Conservation (phyloP, 2,329 filamentous ascomycete species). For the Pseudogymnoascus sp. region DNA sequence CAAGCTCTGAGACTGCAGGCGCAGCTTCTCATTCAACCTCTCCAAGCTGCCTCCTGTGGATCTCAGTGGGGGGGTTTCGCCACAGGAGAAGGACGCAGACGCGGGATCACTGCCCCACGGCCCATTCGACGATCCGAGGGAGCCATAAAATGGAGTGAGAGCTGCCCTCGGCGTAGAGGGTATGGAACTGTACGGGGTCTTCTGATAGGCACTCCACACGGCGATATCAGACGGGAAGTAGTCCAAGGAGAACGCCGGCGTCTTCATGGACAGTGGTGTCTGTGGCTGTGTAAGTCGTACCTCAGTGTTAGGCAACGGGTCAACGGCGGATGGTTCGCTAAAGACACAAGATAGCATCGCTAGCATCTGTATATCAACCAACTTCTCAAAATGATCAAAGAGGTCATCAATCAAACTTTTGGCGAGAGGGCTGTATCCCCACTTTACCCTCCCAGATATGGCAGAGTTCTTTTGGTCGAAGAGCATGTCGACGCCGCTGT, state of each 20-base stretch:
- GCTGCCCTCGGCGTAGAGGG: constrained; percentile 50
- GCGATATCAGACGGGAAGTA: constrained; percentile 55
- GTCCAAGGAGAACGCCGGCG: constrained; percentile 58
- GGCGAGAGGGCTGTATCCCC: constrained; percentile 59
- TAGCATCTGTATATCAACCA: constrained; percentile 61
- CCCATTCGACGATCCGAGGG: constrained; percentile 49
- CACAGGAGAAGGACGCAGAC: constrained; percentile 52
- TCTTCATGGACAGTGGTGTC: constrained; percentile 57
- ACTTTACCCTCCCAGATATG: constrained; percentile 56
- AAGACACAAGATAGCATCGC: constrained; percentile 66
- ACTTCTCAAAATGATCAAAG: constrained; percentile 55
- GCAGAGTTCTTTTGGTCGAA: constrained; percentile 30
- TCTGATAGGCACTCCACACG: constrained; percentile 44
- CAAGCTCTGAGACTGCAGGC: constrained; percentile 42
- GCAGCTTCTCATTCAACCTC: constrained; percentile 36
- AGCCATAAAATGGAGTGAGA: constrained; percentile 49
- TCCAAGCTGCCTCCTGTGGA: constrained; percentile 40
- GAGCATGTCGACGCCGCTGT: constrained; percentile 41
- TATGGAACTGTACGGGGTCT: constrained; percentile 46
- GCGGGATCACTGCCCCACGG: constrained; percentile 46
- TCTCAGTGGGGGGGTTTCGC: constrained; percentile 50
- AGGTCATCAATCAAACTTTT: constrained; percentile 53
- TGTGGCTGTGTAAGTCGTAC: constrained; percentile 50
- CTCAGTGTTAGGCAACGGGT: constrained; percentile 50
- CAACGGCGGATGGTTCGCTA: constrained; percentile 48